phyloP scores from a whole-genome alignment of 1,139 yeast species.

The Pichia inconspicua region DNA sequence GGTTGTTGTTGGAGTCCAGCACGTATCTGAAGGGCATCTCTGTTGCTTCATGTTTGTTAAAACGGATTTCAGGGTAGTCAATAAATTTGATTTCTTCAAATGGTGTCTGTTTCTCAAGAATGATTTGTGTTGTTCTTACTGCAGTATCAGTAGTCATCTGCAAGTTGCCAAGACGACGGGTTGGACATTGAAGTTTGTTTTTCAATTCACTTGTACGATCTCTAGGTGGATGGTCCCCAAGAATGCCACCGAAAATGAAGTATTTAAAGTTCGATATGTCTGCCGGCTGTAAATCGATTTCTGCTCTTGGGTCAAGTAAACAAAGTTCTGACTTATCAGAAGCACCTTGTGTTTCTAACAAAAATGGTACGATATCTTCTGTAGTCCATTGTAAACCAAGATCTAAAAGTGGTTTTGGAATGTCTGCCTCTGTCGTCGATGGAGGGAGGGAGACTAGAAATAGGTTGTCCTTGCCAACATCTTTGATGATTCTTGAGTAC shows the following conservation, averaged over 20 bases:
- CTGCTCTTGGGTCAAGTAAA: conserved; percentile 83
- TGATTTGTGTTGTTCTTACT: conserved; percentile 77
- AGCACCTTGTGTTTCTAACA: conserved; percentile 26
- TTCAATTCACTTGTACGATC: conserved; percentile 90
- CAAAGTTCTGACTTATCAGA: conserved; percentile 49
- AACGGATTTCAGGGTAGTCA: conserved; percentile 90
- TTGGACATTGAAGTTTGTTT: conserved; percentile 68
- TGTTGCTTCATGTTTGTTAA: conserved; percentile 80
- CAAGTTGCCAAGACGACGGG: conserved; percentile 75
- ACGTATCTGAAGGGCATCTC: conserved; percentile 98
- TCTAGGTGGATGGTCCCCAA: conserved; percentile 94
- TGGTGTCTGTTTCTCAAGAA: conserved; percentile 42
- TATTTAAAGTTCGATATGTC: conserved; percentile 66
- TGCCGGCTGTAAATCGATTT: conserved; percentile 58
- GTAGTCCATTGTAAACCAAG: conserved; percentile 80
- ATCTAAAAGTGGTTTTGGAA: conserved; percentile 53
- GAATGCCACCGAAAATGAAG: conserved; percentile 91
- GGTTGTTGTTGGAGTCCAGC: conserved; percentile 51
- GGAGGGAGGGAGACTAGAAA: conserved; percentile 70
- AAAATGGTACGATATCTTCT: conserved; percentile 46
- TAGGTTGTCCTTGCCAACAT: conserved; percentile 71
- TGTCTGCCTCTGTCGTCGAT: conserved; percentile 50
- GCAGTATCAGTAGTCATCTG: conserved; percentile 99
- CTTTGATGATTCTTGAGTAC: conserved; percentile 72
- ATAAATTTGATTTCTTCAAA: conserved; percentile 74